Percentiles rank a stretch among this genome's conserved stretches.
These are phyloP conservation scores for Nemania sp. DNA, from an alignment of 2,329 filamentous ascomycete genomes.

Conservation along the genomic window DNA sequence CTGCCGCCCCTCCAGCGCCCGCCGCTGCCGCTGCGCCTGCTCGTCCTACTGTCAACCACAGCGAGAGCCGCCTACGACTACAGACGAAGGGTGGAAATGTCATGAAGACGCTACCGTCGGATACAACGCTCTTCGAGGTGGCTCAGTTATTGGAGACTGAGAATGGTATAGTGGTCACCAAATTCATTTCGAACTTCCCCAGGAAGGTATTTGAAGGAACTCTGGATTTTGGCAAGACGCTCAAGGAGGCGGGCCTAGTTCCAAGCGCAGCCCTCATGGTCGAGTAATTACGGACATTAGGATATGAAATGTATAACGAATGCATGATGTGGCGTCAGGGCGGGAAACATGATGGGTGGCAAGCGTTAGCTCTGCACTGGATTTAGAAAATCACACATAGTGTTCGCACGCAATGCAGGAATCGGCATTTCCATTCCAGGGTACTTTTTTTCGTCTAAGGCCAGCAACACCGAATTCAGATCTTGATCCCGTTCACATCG, in stretches of 20 bases:
- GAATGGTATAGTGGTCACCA: constrained; percentile 68
- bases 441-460: constrained; percentile 26
- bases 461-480: constrained; percentile 24
- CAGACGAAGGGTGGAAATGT: constrained; percentile 77
- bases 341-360: constrained; percentile 8
- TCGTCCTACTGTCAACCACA: constrained; percentile 70
- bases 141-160: constrained; percentile 75
- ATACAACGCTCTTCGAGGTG: constrained; percentile 92
- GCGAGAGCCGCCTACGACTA: constrained; percentile 78
- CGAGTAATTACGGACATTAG: constrained; percentile 46
- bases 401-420: constrained; percentile 21
- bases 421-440: constrained; percentile 26
- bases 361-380: constrained; percentile 5
- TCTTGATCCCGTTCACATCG: constrained; percentile 23
- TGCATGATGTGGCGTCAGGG: constrained; percentile 31
- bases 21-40: constrained; percentile 51
- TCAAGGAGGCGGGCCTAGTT: constrained; percentile 89
- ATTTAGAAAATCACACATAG: constrained; percentile 14
- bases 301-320: constrained; percentile 13
- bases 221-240: constrained; percentile 81
- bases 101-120: constrained; percentile 84
- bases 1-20: constrained; percentile 43
- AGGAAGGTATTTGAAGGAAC: constrained; percentile 73
- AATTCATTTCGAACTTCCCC: constrained; percentile 86
- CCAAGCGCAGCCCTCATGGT: constrained; percentile 90